Base-by-base conservation (phyloP, 768 basidiomycete genomes). In the Hygrocybe coccinea region DNA sequence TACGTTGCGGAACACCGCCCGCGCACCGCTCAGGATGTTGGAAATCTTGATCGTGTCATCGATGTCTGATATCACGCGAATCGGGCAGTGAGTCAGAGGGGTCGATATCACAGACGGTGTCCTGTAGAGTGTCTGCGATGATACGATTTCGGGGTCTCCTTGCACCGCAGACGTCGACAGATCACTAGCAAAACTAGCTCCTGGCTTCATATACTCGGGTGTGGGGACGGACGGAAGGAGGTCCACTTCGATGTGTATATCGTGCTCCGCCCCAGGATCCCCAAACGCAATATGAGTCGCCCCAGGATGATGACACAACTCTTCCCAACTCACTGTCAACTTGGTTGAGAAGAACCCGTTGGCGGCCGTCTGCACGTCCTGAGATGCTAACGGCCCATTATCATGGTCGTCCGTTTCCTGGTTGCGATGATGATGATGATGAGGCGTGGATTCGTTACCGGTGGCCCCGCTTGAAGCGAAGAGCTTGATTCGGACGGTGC, bases 1-100 rank as follows among this genome's bases (percentile, higher is more conserved):
- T 0, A 95, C 93, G 64, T 94, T 95, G 54, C 86, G 79, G 68
- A 97, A 97, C 3, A 91, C 85, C 1, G 85, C 76, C 39, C 92
- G 79, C 1, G 91, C 85, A 0, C 95, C 95, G 2, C 77, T 75
- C 5, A 87, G 64, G n/a, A 99, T 78, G 45, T 86, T 84, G 0
- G 92, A 86, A 22, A 78, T 65, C 65, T 95, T 95, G 55, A 97
- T 78, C 0, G 95, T 97, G 69, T 97, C 95, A 64, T 97, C 95
- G 41, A 97, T 87, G 62, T 97, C 95, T 7, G 92, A 95, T 12
- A 97, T 86, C 53, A 95, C 81, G 15, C 91, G 84, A 12, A 95
- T 69, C 1, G 80, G 79, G 2, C 81, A 79, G 62, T 84, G 73
- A 0, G 86, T 81, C 35, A 91, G 76, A 5, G 82, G 74, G 17